Evolutionary conservation across 106 monocot species (phyloP), one percentile per base, ranked within the genome.

Genomic region (Apostasia shenzhenica): DNA sequence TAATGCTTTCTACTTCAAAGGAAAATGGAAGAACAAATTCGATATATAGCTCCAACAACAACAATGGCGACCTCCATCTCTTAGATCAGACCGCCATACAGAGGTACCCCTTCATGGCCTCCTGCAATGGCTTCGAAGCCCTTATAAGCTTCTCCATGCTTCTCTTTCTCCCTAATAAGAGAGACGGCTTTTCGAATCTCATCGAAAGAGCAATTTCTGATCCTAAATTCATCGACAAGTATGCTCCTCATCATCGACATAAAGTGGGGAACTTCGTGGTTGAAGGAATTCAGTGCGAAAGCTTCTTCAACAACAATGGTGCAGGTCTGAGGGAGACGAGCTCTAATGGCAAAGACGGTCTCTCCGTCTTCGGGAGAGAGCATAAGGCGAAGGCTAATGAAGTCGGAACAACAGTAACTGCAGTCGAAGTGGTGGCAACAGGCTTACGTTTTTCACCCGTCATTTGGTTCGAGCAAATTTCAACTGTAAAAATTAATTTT

Each of bases 1-100:
- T 14, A 81, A 81, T 13, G 81, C 81, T 2, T 54, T 81, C 42
- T 68, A 81, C 49, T 81, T 76, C 76, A 81, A 76, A 68, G 76
- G 67, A 14, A n/a, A 3, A 1, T 81, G 81, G 81, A 12, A 66
- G 2, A 7, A 81, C 0, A 66, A 66, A 45, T 81, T 81, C 14
- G 66, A 75, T 12, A 1, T 0, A 26, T 26, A 26, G 26, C 1
- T 75, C 48, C 40, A 52, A 50, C 41, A 81, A 76, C 45, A 55
- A 1, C 48, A 41, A 67, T 1, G 38, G 12, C 14, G 48, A 56
- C 6, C 76, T 81, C 41, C 54, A 72, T 61, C 81, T 71, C 42
- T 61, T 76, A 1, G 47, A 81, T 54, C 67, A 61, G 0, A 71
- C 43, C 50, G 60, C 61, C 0, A 13, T 81, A 37, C 53, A 26